Conservation (phyloP, 2,329 filamentous ascomycete species). For the Aspergillus caelatus region DNA sequence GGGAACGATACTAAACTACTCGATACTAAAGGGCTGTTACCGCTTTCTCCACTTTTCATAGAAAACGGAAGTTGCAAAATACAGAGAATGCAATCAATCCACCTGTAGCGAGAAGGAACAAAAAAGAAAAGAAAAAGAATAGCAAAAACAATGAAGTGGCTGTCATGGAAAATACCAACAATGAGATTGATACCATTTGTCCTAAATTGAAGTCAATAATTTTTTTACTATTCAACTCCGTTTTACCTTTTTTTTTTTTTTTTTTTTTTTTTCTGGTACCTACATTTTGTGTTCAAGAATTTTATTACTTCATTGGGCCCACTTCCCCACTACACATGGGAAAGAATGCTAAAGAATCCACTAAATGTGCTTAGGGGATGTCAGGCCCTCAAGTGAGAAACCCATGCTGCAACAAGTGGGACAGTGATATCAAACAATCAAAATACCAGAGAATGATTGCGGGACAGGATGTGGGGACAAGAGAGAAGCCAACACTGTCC, state of each 20-base stretch:
- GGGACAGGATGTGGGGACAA: neutral
- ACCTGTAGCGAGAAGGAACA: too few species aligned
- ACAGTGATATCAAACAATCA: neutral
- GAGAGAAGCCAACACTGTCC: neutral
- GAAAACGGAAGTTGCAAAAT: neutral
- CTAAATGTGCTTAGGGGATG: neutral
- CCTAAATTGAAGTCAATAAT: neutral
- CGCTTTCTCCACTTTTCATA: neutral
- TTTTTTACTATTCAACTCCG: neutral
- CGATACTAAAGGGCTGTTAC: neutral
- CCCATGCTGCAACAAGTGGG: neutral
- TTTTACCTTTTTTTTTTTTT: too few species aligned
- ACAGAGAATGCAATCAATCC: neutral
- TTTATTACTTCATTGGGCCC: neutral
- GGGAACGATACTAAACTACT: too few species aligned
- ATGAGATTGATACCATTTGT: neutral
- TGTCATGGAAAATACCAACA: neutral
- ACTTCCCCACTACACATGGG: neutral
- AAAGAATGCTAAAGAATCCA: neutral
- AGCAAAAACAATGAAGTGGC: neutral
- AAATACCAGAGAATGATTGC: neutral
- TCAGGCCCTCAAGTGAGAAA: neutral
- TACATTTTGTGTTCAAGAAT: neutral
- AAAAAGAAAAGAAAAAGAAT: neutral
- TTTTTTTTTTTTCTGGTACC: neutral